Percentiles rank a stretch among this genome's conserved stretches.
Conservation (phyloP, 345 rosid species). For the Xanthoceras sorbifolium region DNA sequence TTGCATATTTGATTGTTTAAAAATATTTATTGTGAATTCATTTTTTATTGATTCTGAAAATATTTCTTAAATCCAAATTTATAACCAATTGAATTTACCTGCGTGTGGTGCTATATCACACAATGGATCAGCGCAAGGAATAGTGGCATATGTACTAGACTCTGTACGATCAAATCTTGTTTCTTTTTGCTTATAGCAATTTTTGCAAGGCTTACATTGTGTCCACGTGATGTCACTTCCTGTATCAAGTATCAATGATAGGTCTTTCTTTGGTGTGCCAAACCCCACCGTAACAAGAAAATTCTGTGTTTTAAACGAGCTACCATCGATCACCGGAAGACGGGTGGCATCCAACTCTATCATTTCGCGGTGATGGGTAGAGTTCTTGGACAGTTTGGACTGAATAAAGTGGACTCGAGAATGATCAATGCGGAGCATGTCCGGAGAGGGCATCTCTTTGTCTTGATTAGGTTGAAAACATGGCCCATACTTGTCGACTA, state of each 20-base stretch:
- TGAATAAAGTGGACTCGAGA: conserved; percentile 64
- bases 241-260: conserved; percentile 57
- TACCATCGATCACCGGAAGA: conserved; percentile 65
- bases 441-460: conserved; percentile 22
- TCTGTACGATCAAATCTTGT: conserved; percentile 43
- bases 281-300: conserved; percentile 58
- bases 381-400: conserved; percentile 36
- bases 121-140: conserved; percentile 51
- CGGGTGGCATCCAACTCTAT: conserved; percentile 29
- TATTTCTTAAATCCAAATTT: no score
- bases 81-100: no score
- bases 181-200: conserved; percentile 56
- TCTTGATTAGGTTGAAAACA: conserved; percentile 38
- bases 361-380: conserved; percentile 19
- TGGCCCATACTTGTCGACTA: conserved; percentile 73
- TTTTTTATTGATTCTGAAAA: no score
- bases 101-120: conserved; percentile 34
- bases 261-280: conserved; percentile 56
- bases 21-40: no score
- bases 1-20: no score
- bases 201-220: conserved; percentile 54
- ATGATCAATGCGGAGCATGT: conserved; percentile 62
- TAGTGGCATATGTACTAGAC: conserved; percentile 58
- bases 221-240: conserved; percentile 79
- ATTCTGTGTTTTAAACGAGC: conserved; percentile 44